A percentile compares a stretch with the other conserved stretches of the same genome.
phyloP scores from a whole-genome alignment of 257 asterid genomes.

The Solanum rostratum region DNA sequence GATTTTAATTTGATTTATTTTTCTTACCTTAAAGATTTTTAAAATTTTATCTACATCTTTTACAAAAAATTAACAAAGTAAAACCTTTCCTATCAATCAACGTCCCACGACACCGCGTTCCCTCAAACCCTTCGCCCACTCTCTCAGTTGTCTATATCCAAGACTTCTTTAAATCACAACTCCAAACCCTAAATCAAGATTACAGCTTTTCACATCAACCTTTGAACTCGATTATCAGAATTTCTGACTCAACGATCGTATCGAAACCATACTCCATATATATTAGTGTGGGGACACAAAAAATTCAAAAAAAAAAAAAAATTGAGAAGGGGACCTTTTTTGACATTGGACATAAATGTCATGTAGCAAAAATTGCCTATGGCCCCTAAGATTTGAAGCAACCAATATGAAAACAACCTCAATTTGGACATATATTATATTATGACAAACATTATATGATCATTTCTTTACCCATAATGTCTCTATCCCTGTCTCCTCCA shows the following conservation, averaged over 20 bases:
- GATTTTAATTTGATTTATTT: not conserved
- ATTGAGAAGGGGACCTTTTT: not conserved
- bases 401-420: slow-evolving; percentile 44
- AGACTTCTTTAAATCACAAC: not conserved
- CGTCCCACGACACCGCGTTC: not conserved
- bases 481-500: slow-evolving; percentile 29
- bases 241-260: not conserved
- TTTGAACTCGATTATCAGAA: not conserved
- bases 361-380: slow-evolving; percentile 1
- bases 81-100: fast-evolving
- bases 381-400: slow-evolving; percentile 37
- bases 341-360: not conserved
- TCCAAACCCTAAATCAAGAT: not conserved
- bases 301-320: not conserved
- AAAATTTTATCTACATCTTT: too few relatives aligned
- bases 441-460: slow-evolving; percentile 38
- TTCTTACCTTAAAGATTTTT: not conserved
- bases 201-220: not conserved
- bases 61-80: too few relatives aligned
- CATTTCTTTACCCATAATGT: slow-evolving; percentile 18
- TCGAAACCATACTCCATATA: not conserved
- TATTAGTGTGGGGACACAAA: not conserved
- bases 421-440: slow-evolving; percentile 32
- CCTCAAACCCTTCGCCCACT: not conserved
- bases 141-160: not conserved